phyloP scores from a whole-genome alignment of 176 grass and related monocot species.

The Musa troglodytarum region DNA sequence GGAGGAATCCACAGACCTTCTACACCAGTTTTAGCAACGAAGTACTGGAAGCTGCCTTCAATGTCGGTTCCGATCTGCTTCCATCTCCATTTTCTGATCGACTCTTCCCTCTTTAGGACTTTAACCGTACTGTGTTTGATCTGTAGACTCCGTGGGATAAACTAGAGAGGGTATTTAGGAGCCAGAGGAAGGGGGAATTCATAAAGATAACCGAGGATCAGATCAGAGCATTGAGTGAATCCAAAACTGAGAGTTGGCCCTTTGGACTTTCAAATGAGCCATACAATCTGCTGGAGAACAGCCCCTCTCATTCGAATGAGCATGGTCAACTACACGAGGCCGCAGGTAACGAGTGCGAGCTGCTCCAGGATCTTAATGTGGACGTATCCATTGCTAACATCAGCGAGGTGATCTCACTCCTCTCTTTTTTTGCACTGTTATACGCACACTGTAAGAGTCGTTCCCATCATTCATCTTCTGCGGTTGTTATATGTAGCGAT shows the following conservation, averaged over 20 bases:
- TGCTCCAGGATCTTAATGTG: conserved; percentile 35
- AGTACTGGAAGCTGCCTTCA: conserved; percentile 60
- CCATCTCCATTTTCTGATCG: too few species aligned
- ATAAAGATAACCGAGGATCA: conserved; percentile 46
- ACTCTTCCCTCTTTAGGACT: background rate
- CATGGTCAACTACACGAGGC: conserved; percentile 38
- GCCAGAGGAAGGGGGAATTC: conserved; percentile 41
- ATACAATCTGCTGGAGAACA: conserved; percentile 38
- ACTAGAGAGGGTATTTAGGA: conserved; percentile 39
- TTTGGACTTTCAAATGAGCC: conserved; percentile 34
- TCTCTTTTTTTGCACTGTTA: background rate
- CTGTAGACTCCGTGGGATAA: conserved; percentile 32
- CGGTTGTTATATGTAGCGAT: conserved; percentile 28
- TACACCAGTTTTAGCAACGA: conserved; percentile 60
- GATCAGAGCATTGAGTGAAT: conserved; percentile 44
- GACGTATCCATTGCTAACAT: conserved; percentile 51
- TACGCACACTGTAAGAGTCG: background rate
- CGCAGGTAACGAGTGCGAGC: conserved; percentile 32
- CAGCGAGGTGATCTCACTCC: conserved; percentile 29
- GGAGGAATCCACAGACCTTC: conserved; percentile 34
- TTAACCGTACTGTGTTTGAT: background rate
- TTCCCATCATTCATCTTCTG: background rate
- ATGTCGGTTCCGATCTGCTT: conserved; percentile 21
- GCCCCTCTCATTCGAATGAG: conserved; percentile 40
- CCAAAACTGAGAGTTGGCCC: conserved; percentile 11